Conservation (phyloP, 2,329 filamentous ascomycete species). For the Botrytis deweyae region DNA sequence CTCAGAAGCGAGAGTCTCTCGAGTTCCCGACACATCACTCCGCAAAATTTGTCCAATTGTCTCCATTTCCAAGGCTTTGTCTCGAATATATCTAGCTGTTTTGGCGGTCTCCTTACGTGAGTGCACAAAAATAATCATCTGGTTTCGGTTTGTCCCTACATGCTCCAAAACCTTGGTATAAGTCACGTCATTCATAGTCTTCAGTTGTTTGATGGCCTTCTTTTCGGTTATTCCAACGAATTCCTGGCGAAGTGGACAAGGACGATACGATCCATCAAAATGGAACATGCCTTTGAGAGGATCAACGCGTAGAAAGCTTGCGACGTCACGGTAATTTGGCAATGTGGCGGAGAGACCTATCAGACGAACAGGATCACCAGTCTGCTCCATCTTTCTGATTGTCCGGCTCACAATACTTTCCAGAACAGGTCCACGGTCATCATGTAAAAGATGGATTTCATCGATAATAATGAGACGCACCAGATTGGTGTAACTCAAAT, state of each 20-base stretch:
- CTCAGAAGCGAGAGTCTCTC: slow-evolving; percentile 84
- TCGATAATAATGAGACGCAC: slow-evolving; percentile 95
- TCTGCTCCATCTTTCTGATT: slow-evolving; percentile 90
- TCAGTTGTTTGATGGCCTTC: slow-evolving; percentile 97
- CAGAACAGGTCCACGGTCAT: slow-evolving; percentile 92
- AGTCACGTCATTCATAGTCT: slow-evolving; percentile 99
- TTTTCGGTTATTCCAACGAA: slow-evolving; percentile 97
- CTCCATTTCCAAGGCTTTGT: slow-evolving; percentile 95
- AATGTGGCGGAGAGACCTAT: slow-evolving; percentile 92
- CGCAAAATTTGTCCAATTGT: slow-evolving; percentile 95
- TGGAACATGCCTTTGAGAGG: slow-evolving; percentile 85
- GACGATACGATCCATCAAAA: slow-evolving; percentile 91
- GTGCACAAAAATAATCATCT: slow-evolving; percentile 99
- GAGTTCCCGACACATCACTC: slow-evolving; percentile 78
- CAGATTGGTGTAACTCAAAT: slow-evolving; percentile 95
- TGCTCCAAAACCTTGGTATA: slow-evolving; percentile 98
- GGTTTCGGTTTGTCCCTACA: slow-evolving; percentile 86
- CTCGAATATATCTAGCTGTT: slow-evolving; percentile 91
- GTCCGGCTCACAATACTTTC: slow-evolving; percentile 97
- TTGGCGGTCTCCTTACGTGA: slow-evolving; percentile 98
- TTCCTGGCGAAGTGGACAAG: slow-evolving; percentile 92
- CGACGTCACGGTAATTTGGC: slow-evolving; percentile 95
- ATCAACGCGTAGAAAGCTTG: slow-evolving; percentile 90
- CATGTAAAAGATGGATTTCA: slow-evolving; percentile 95
- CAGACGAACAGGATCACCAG: slow-evolving; percentile 86